Evolutionary conservation across 108 stramenopile species (phyloP).

Genomic region (Skeletonema menzelii): DNA sequence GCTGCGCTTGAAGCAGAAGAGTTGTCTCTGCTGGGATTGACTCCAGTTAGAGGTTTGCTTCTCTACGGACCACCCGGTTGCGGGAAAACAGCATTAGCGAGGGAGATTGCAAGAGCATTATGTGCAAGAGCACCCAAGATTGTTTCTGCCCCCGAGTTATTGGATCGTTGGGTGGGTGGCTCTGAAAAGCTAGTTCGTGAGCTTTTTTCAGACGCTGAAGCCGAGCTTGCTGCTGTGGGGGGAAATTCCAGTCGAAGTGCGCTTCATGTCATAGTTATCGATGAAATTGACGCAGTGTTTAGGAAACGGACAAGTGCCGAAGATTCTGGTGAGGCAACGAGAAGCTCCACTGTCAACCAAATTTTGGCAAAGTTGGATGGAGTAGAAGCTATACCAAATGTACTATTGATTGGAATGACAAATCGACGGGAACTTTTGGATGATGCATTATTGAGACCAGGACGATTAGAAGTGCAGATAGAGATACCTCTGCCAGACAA

Average conservation of each 20-base stretch:
- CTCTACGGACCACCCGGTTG: slow-evolving; percentile 88
- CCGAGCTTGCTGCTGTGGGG: slow-evolving; percentile 67
- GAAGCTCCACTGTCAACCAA: slow-evolving; percentile 81
- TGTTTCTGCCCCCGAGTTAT: slow-evolving; percentile 92
- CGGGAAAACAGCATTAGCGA: slow-evolving; percentile 90
- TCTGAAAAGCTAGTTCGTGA: slow-evolving; percentile 88
- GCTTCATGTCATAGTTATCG: slow-evolving; percentile 96
- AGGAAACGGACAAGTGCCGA: slow-evolving; percentile 70
- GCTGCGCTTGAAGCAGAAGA: slow-evolving; percentile 76
- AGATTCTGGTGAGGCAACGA: slow-evolving; percentile 76
- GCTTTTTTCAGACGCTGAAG: slow-evolving; percentile 95
- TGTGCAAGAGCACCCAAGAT: slow-evolving; percentile 89
- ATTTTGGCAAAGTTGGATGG: slow-evolving; percentile 84
- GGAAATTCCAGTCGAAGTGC: slow-evolving; percentile 75
- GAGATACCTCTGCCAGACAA: slow-evolving; percentile 67
- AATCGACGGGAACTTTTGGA: slow-evolving; percentile 94
- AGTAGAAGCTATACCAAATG: slow-evolving; percentile 71
- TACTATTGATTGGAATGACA: slow-evolving; percentile 95
- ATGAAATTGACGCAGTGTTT: slow-evolving; percentile 97
- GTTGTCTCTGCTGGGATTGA: slow-evolving; percentile 81
- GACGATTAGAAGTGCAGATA: slow-evolving; percentile 92
- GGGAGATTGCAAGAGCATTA: slow-evolving; percentile 90
- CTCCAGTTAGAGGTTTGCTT: slow-evolving; percentile 75
- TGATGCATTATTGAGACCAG: slow-evolving; percentile 89
- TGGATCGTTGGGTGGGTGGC: slow-evolving; percentile 97